Conservation (phyloP, 108 stramenopile species). For the Nitzschia putrida region DNA sequence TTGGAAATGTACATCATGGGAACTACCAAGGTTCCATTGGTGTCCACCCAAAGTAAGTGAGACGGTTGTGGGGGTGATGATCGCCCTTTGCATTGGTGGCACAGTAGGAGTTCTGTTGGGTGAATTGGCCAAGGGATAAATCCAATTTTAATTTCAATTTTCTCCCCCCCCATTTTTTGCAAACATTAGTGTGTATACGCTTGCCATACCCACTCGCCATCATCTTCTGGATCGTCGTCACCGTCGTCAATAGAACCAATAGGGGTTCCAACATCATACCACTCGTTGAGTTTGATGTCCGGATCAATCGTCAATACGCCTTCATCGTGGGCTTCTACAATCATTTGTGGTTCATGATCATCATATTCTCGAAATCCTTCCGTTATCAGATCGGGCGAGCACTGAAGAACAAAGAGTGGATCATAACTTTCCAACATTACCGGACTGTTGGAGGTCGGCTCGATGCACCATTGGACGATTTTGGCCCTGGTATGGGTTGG, state of each 20-base stretch:
- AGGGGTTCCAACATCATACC: constrained; percentile 30
- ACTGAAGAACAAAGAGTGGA: constrained; percentile 38
- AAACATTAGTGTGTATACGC: constrained; percentile 22
- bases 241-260: constrained; percentile 35
- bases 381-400: constrained; percentile 35
- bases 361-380: constrained; percentile 29
- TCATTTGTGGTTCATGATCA: constrained; percentile 29
- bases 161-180: constrained; percentile 6
- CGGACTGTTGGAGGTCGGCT: background rate
- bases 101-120: background rate
- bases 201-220: constrained; percentile 48
- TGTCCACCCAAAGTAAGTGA: constrained; percentile 7
- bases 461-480: constrained; percentile 20
- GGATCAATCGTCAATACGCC: constrained; percentile 5
- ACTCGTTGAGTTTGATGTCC: constrained; percentile 9
- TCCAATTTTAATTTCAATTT: too few relatives aligned
- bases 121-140: too few relatives aligned
- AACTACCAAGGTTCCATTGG: background rate
- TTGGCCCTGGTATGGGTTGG: constrained; percentile 37
- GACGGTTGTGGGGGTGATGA: background rate
- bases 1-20: too few relatives aligned
- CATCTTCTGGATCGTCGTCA: constrained; percentile 16
- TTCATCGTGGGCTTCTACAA: constrained; percentile 44
- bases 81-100: constrained; percentile 12
- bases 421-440: constrained; percentile 25